phyloP scores from a whole-genome alignment of 495 filamentous ascomycete genomes.

The Evernia prunastri region DNA sequence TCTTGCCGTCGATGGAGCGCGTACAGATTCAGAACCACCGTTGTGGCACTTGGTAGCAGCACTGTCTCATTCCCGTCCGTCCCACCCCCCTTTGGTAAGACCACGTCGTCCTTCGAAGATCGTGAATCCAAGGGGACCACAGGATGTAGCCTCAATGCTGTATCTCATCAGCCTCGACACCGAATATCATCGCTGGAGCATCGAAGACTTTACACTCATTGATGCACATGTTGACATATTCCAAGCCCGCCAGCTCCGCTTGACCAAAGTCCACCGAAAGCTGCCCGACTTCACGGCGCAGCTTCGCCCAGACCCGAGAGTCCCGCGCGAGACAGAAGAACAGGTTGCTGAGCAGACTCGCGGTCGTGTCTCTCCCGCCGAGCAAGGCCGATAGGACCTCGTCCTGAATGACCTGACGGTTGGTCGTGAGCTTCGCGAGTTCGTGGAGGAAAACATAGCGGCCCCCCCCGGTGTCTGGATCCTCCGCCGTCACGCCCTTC shows the following conservation, averaged over 20 bases:
- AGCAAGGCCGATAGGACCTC: conserved; percentile 57
- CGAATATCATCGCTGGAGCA: too few species aligned
- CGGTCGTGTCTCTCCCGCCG: conserved; percentile 33
- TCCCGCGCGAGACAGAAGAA: conserved; percentile 11
- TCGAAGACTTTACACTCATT: too few species aligned
- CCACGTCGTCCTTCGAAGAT: conserved; percentile 35
- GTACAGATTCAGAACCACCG: conserved; percentile 30
- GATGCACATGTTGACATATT: too few species aligned
- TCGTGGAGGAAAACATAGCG: too few species aligned
- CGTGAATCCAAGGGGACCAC: conserved; percentile 39
- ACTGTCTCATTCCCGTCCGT: conserved; percentile 33
- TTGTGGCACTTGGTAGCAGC: conserved; percentile 25
- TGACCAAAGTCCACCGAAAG: not conserved
- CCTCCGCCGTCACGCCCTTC: not conserved
- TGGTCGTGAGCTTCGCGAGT: too few species aligned
- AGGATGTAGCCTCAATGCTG: conserved; percentile 42
- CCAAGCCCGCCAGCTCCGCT: not conserved
- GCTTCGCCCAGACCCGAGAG: not conserved
- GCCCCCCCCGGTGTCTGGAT: too few species aligned
- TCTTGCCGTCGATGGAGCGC: conserved; percentile 40
- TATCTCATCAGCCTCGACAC: not conserved
- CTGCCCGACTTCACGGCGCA: conserved; percentile 30
- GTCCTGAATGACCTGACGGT: conserved; percentile 39
- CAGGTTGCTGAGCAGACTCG: conserved; percentile 35
- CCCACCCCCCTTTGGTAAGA: conserved; percentile 46